phyloP scores from a whole-genome alignment of 2,329 filamentous ascomycete genomes.

The Fusarium algeriense region DNA sequence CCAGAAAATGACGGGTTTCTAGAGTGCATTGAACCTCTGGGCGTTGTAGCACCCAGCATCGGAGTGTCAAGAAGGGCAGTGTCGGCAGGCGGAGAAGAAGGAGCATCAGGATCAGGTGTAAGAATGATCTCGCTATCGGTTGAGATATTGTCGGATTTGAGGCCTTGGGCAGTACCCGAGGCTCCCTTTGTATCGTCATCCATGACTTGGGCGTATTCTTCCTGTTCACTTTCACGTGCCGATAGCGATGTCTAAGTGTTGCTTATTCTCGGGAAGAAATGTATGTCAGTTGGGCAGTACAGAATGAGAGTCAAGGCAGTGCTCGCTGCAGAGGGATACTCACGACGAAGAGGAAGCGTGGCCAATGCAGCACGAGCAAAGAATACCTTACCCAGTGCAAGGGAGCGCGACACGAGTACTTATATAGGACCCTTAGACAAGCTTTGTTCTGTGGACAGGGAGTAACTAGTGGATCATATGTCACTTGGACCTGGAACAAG shows the following conservation, averaged over 20 bases:
- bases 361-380: background rate
- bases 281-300: background rate
- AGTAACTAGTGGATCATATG: slow-evolving; percentile 24
- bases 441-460: slow-evolving; percentile 6
- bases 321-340: slow-evolving; percentile 1
- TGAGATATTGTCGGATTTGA: slow-evolving; percentile 44
- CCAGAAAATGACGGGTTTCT: slow-evolving; percentile 85
- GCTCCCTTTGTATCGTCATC: slow-evolving; percentile 45
- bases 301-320: background rate
- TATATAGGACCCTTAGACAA: slow-evolving; percentile 21
- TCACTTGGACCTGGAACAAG: slow-evolving; percentile 11
- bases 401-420: slow-evolving; percentile 20
- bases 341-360: slow-evolving; percentile 3
- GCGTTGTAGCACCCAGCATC: slow-evolving; percentile 60
- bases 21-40: slow-evolving; percentile 71
- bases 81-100: slow-evolving; percentile 59
- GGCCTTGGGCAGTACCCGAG: slow-evolving; percentile 27
- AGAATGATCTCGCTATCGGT: slow-evolving; percentile 55
- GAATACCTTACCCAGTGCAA: slow-evolving; percentile 1
- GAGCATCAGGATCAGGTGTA: slow-evolving; percentile 55
- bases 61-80: slow-evolving; percentile 62
- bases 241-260: background rate
- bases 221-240: slow-evolving; percentile 10
- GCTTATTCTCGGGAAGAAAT: background rate
- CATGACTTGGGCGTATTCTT: slow-evolving; percentile 26